Evolutionary conservation across 352 stramenopile genomes (phyloP), one percentile per base, ranked within the genome.

Genomic region (Phytopythium cucurbitacearum): DNA sequence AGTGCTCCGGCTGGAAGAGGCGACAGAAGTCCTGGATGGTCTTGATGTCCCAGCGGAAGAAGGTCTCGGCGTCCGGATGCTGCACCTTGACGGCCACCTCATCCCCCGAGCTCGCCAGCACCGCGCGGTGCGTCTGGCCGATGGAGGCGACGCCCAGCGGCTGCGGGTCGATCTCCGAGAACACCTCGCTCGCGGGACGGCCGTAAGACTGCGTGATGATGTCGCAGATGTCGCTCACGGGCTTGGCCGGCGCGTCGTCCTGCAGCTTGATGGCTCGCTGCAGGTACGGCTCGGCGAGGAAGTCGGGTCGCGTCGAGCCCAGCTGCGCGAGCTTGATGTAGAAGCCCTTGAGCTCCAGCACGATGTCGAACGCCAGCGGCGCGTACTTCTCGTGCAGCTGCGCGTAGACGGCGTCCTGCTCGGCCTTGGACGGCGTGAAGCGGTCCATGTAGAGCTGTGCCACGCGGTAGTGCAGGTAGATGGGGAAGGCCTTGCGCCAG

Each of bases 21-120:
- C 89, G 69, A 56, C 89, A 97, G 66, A 99, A 99, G 46, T 94
- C 80, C 71, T 97, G 97, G 51, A 99, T 97, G 6, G 94, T 99
- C 59, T 94, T 90, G 51, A 99, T 97, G 64, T 99, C 95, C 59
- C 91, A 96, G 21, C 94, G 78, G 60, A 99, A 98, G 51, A 98
- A 85, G 32, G 80, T 76, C 60, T 99, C 94, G 1, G 96, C 94
- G 40, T 97, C 80, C 2, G 94, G 94, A 66, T 97, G 97, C 68
- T 98, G 92, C 39, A 99, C 86, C 62, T 97, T 96, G 13, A 96
- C 78, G 0, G 85, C 87, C 35, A 95, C 85, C 57, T 89, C 79
- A 36, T 84, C 61, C 15, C 85, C 85, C 11, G 46, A 42, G 49
- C 85, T 69, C 28, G 71, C 60, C 33, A 95, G 69, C 59, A 80